Evolutionary conservation across 805 yeast species (phyloP), one percentile per base, ranked within the genome.

Genomic region (Monosporozyma unispora): DNA sequence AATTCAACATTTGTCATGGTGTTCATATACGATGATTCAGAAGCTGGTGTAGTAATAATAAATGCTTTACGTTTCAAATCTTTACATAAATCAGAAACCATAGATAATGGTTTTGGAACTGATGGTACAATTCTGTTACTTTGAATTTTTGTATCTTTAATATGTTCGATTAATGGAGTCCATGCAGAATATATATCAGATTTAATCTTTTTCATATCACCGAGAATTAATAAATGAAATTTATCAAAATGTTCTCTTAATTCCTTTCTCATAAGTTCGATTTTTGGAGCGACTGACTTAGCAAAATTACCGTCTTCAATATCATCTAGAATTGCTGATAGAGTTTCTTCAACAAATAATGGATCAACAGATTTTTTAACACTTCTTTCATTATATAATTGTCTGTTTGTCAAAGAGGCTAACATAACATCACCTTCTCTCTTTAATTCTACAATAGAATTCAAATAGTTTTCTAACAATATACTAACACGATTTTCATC

Each of bases 31-130:
- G 91, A 76, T 0, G 96, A 83, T 54, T 88, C 96, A 0, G 95
- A 82, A 0, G 93, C 89, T 4, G 97, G 90, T 1, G 88, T 80
- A 0, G 86, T 75, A 1, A 84, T 75, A 40, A 91, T 70, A 52
- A 68, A 72, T 0, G 93, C 91, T 40, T 74, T 72, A 28, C 55
- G 55, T 2, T 69, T 62, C 43, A 87, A 80, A 0, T 60, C 50
- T 19, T 59, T 52, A 38, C 96, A 96, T 3, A 76, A 59, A 2
- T 70, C 68, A 2, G 93, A 80, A 38, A 77, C 70, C 41, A 77
- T 77, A 5, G 75, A 69, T 45, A 69, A 64, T 3, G 86, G 70
- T 16, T 79, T 73, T 14, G 89, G 87, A 8, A 80, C 59, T 4
- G 71, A 61, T 14, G 63, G 67, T 25, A 58, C 54, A 12, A 21